Evolutionary conservation across 2,329 filamentous ascomycete species (phyloP), one percentile per base, ranked within the genome.

Genomic region (Aspergillus awamori): DNA sequence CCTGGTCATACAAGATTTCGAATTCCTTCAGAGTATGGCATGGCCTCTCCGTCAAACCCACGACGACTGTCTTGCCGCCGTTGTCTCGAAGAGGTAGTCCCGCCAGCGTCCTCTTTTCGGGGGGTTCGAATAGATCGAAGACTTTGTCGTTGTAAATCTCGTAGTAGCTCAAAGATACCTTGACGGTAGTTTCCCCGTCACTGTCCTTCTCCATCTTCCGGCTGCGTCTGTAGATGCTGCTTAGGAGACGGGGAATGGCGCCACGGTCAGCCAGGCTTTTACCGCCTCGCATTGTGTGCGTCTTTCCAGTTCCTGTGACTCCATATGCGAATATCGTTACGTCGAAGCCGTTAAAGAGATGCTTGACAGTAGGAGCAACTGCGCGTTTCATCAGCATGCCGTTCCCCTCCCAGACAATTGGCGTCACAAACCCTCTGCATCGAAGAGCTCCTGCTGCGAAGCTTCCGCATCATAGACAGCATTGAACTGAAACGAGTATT

Each of bases 121-220:
- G 90, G 0, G 92, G 83, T 74, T 97, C 91, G 67, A 97, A 92
- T 33, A 97, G 81, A 74, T 97, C 93, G 71, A 89, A 97, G 20
- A 97, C 93, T 74, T 94, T 94, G 80, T 97, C 93, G 76, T 96
- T 97, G 79, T 97, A 97, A 67, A 97, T 97, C 76, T 97, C 93
- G 79, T 96, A 97, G 79, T 97, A 97, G 28, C 91, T 93, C 71
- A 97, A 84, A 11, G 87, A 83, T 15, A 97, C 91, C 8, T 86
- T 81, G 22, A 96, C 91, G 2, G 81, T 83, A 0, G 89, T 93
- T 55, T 87, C 81, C 10, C 88, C 91, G 4, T 83, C 82, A 2
- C 88, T 85, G 70, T 96, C 93, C 77, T 94, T 95, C 66, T 87
- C 85, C 17, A 95, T 88, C 81, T 96, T 96, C 77, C 92, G 91